Conservation (phyloP, 2,329 filamentous ascomycete genomes). For the Talaromyces amestolkiae region DNA sequence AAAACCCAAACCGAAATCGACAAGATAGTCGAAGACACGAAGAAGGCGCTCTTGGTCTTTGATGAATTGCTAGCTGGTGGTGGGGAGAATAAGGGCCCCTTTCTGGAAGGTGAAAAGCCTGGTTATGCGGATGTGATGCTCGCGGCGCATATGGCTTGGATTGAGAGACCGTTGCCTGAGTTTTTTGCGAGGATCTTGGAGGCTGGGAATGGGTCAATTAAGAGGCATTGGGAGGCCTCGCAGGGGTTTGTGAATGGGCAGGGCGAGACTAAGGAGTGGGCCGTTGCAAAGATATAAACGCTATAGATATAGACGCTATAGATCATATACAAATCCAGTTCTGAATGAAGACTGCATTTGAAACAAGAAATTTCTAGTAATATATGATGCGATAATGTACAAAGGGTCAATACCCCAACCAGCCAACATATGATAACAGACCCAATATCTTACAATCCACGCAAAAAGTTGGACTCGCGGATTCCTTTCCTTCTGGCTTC, state of each 20-base stretch:
- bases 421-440: background rate
- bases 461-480: conserved; percentile 49
- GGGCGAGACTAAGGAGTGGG: conserved; percentile 35
- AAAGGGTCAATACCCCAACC: background rate
- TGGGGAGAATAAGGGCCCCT: conserved; percentile 33
- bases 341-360: background rate
- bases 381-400: conserved; percentile 9
- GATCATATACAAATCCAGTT: background rate
- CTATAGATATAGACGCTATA: background rate
- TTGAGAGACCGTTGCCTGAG: conserved; percentile 25
- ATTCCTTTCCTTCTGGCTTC: conserved; percentile 47
- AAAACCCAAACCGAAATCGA: conserved; percentile 24
- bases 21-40: conserved; percentile 22
- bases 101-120: conserved; percentile 33
- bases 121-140: conserved; percentile 34
- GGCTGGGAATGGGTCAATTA: conserved; percentile 31
- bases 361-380: background rate
- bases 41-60: conserved; percentile 25
- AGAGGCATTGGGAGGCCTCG: conserved; percentile 30
- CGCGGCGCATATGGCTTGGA: conserved; percentile 28
- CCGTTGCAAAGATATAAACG: conserved; percentile 20
- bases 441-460: conserved; percentile 39
- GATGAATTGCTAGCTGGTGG: conserved; percentile 30
- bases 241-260: conserved; percentile 34
- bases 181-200: conserved; percentile 27